Percentiles rank a stretch among this genome's conserved stretches.
Evolutionary conservation across 805 yeast species (phyloP).

Genomic region (Candida ficus): DNA sequence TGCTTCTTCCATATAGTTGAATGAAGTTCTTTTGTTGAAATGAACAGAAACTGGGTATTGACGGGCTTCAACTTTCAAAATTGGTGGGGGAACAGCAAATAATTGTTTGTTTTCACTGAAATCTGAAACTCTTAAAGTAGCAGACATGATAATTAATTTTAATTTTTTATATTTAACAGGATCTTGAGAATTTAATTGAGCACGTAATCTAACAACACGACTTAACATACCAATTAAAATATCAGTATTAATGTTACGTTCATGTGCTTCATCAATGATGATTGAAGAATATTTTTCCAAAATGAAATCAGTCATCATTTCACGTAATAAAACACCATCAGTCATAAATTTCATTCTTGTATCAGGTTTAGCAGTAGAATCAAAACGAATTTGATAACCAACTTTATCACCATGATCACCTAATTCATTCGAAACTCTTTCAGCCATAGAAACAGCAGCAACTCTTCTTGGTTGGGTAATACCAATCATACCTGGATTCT

Average conservation of each 20-base stretch:
- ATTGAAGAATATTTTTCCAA: constrained; percentile 79
- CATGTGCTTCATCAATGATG: constrained; percentile 97
- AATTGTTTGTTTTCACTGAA: constrained; percentile 76
- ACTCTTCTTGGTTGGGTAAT: constrained; percentile 94
- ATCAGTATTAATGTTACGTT: constrained; percentile 93
- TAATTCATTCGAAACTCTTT: constrained; percentile 69
- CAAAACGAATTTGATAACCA: constrained; percentile 81
- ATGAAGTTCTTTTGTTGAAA: constrained; percentile 75
- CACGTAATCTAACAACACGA: constrained; percentile 72
- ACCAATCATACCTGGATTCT: constrained; percentile 91
- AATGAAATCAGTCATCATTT: constrained; percentile 84
- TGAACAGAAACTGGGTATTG: constrained; percentile 92
- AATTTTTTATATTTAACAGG: constrained; percentile 52
- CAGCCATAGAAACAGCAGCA: constrained; percentile 89
- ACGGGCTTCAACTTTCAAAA: constrained; percentile 84
- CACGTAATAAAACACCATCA: constrained; percentile 89
- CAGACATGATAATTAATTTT: constrained; percentile 92
- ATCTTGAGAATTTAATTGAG: constrained; percentile 42
- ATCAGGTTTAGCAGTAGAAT: constrained; percentile 53
- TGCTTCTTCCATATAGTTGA: constrained; percentile 81
- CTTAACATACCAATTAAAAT: constrained; percentile 92
- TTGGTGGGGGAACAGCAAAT: constrained; percentile 76
- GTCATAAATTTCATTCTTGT: constrained; percentile 88
- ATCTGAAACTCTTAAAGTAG: constrained; percentile 90
- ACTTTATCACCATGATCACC: constrained; percentile 69